Percentiles rank a stretch among this genome's conserved stretches.
Evolutionary conservation across 1,284 basidiomycete species (phyloP).

Genomic region (Leucoagaricus sp.): DNA sequence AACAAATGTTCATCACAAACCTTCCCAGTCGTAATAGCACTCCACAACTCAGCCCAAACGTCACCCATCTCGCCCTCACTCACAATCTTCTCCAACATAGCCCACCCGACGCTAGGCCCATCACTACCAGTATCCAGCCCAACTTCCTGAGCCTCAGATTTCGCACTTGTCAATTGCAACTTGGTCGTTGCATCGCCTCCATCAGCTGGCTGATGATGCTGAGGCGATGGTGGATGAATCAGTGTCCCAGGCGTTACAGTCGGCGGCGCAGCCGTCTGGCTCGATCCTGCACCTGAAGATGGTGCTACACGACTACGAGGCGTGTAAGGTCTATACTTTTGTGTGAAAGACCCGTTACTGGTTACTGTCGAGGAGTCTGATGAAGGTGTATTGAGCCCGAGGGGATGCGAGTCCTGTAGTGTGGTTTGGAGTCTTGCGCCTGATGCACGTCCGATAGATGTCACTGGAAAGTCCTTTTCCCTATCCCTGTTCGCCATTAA

Average conservation of each 20-base stretch:
- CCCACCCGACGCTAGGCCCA: constrained; percentile 63
- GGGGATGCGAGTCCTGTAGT: constrained; percentile 59
- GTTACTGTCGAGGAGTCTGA: constrained; percentile 11
- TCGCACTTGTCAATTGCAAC: constrained; percentile 79
- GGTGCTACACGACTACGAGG: constrained; percentile 44
- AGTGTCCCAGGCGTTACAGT: constrained; percentile 51
- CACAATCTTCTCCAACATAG: constrained; percentile 78
- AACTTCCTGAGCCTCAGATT: constrained; percentile 75
- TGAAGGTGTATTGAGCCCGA: constrained; percentile 45
- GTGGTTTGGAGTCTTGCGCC: constrained; percentile 48
- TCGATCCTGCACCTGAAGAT: no score
- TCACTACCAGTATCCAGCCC: constrained; percentile 64
- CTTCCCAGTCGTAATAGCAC: constrained; percentile 66
- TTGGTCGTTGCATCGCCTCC: constrained; percentile 63
- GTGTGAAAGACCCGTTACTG: constrained; percentile 15
- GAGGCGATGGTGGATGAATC: constrained; percentile 40
- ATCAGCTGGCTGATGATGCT: constrained; percentile 34
- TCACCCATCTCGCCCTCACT: constrained; percentile 54
- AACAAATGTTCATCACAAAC: constrained; percentile 38
- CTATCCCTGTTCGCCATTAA: constrained; percentile 8
- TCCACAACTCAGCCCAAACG: constrained; percentile 81
- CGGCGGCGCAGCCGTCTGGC: constrained; percentile 21
- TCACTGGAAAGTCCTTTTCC: constrained; percentile 41
- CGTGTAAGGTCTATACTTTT: constrained; percentile 44
- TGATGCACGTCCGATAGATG: constrained; percentile 52